These are phyloP conservation scores for Letharia columbiana DNA, from an alignment of 495 filamentous ascomycete species.

Conservation along the genomic window DNA sequence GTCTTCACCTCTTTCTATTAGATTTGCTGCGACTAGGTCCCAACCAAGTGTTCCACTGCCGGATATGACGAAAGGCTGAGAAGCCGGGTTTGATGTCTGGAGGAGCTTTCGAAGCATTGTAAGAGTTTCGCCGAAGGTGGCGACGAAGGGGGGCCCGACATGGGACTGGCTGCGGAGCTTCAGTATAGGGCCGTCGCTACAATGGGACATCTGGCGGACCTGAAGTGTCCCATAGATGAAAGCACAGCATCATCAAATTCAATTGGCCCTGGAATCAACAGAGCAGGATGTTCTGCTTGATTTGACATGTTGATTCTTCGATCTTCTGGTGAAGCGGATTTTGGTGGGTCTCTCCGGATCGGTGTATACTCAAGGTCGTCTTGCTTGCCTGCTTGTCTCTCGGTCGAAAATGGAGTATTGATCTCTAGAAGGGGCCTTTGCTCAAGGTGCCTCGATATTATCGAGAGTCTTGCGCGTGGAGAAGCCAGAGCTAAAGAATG, in stretches of 20 bases:
- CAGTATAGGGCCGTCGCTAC: conserved; percentile 1
- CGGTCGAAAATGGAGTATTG: conserved; percentile 61
- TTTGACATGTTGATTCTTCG: conserved; percentile 56
- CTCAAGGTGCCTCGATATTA: conserved; percentile 76
- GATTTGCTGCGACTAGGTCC: conserved; percentile 88
- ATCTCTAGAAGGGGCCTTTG: conserved; percentile 51
- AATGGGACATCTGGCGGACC: conserved; percentile 45
- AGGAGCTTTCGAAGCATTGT: conserved; percentile 86
- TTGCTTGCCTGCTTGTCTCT: conserved; percentile 44
- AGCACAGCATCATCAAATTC: conserved; percentile 98
- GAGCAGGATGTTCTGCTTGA: conserved; percentile 69
- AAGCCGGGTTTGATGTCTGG: conserved; percentile 68
- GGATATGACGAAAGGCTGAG: conserved; percentile 87
- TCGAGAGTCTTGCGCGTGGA: conserved; percentile 60
- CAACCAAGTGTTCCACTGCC: conserved; percentile 94
- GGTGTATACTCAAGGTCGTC: conserved; percentile 54
- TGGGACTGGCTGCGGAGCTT: conserved; percentile 72
- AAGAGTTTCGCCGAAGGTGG: conserved; percentile 81
- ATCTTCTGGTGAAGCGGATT: conserved; percentile 10
- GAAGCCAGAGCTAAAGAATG: conserved; percentile 43
- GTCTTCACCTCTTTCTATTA: conserved; percentile 79
- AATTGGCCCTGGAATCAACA: conserved; percentile 94
- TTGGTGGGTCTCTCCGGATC: conserved; percentile 34
- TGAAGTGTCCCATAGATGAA: conserved; percentile 90
- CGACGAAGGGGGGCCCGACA: conserved; percentile 79